A percentile compares a stretch with the other conserved stretches of the same genome.
Conservation (phyloP, 306 rosid genomes). For the Prunus mongolica region DNA sequence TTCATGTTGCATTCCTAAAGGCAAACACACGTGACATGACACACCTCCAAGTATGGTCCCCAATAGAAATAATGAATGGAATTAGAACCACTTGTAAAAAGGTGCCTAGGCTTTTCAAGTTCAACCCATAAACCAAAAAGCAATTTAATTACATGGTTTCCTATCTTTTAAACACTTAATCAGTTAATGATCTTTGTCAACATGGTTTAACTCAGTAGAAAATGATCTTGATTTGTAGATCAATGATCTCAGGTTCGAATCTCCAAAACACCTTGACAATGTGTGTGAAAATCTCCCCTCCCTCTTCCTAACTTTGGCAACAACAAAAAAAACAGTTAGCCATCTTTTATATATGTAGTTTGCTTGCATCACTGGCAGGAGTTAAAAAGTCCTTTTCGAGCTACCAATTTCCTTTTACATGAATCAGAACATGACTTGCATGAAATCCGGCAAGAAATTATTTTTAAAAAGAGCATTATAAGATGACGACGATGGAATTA, state of each 20-base stretch:
- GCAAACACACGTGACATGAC: background rate
- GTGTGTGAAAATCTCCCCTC: too few relatives aligned
- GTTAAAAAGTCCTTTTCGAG: background rate
- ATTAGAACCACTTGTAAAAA: too few relatives aligned
- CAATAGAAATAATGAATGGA: too few relatives aligned
- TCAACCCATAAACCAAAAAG: background rate
- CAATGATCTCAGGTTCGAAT: rapidly evolving
- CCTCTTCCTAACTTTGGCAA: too few relatives aligned
- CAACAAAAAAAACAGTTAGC: background rate
- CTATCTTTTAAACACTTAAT: background rate
- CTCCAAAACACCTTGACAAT: too few relatives aligned
- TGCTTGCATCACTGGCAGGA: too few relatives aligned
- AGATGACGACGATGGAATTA: background rate
- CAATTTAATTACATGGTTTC: background rate
- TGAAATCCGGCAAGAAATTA: too few relatives aligned
- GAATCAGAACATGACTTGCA: too few relatives aligned
- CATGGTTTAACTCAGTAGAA: too few relatives aligned
- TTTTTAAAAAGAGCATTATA: too few relatives aligned
- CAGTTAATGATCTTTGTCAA: too few relatives aligned
- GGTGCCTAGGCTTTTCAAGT: background rate
- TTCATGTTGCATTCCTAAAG: background rate
- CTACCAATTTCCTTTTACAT: too few relatives aligned
- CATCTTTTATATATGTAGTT: background rate
- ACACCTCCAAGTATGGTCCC: background rate
- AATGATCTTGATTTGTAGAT: rapidly evolving